Base-by-base conservation (phyloP, 1,284 basidiomycete species). In the Inonotus hispidus region DNA sequence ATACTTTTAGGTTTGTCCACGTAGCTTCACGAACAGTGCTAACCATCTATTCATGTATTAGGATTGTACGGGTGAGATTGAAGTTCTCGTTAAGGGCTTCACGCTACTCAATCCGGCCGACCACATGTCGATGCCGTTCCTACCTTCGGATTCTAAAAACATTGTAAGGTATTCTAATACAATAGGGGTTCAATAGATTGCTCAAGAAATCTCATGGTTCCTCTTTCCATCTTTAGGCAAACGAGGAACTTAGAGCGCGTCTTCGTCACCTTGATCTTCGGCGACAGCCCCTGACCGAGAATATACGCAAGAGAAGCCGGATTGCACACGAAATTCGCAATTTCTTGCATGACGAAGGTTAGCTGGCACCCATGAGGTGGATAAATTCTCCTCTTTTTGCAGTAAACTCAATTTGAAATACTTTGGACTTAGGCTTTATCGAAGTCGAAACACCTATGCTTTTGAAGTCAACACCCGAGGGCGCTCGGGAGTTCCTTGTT, bases 381-480 rank as follows among this genome's bases (percentile, higher is more conserved):
- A 27, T 49, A 3, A n/a, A 25, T 29, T 25, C n/a, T 16, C 16
- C n/a, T 43, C 19, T n/a, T n/a, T 13, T 43, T 21, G n/a, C 16
- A 8, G 0, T 43, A 14, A n/a, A n/a, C 41, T 43, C 16, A 43
- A 43, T 56, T 54, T 23, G 25, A 56, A 58, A 45, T 57, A 50
- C 59, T 29, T 37, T 52, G 38, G 14, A 32, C 27, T 49, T 56
- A 92, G 92, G 81, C 65, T 98, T 98, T 71, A 79, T 85, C 50
- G 95, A 98, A 71, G 89, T 98, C 41, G 95, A 98, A 73, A 98
- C 95, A 0, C 95, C 95, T 14, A 80, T 95, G 59, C 80, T 98
- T n/a, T 83, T 98, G 41, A 88, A 92, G 70, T 96, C 93, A 1
- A 91, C 94, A 1, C 93, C 94, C 1, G 95, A 98, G 76, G 95